These are phyloP conservation scores for Nothopassalora personata DNA, from an alignment of 2,329 filamentous ascomycete genomes.

Conservation along the genomic window DNA sequence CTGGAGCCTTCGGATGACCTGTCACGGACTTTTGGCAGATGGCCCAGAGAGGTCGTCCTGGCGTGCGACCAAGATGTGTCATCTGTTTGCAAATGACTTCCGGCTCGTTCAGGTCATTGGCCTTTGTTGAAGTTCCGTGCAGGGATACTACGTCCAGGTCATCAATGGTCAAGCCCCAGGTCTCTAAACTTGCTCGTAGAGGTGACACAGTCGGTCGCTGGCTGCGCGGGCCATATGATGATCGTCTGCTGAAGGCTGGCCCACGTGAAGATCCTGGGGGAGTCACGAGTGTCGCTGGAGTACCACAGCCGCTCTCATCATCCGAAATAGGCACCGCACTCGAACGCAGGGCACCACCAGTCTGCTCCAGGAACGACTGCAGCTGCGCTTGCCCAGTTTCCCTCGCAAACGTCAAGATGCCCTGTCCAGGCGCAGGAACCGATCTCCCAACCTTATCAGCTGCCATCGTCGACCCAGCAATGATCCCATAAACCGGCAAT, in stretches of 20 bases:
- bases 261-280: not conserved
- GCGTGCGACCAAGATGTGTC: slow-evolving; percentile 85
- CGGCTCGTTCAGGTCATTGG: slow-evolving; percentile 99
- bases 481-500: slow-evolving; percentile 90
- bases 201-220: slow-evolving; percentile 86
- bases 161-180: slow-evolving; percentile 96
- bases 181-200: slow-evolving; percentile 89
- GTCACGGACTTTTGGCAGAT: slow-evolving; percentile 99
- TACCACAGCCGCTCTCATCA: not conserved
- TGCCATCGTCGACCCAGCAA: slow-evolving; percentile 89
- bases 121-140: slow-evolving; percentile 97
- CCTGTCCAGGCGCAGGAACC: slow-evolving; percentile 93
- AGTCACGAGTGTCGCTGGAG: not conserved
- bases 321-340: slow-evolving; percentile 63
- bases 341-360: slow-evolving; percentile 93
- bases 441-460: slow-evolving; percentile 99
- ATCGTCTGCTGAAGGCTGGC: slow-evolving; percentile 72
- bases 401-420: slow-evolving; percentile 90
- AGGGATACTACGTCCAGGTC: slow-evolving; percentile 93
- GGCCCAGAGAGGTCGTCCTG: slow-evolving; percentile 92
- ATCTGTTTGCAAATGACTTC: slow-evolving; percentile 96
- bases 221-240: slow-evolving; percentile 87
- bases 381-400: slow-evolving; percentile 47
- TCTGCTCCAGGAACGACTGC: slow-evolving; percentile 48
- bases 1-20: slow-evolving; percentile 97